Percentiles rank a stretch among this genome's conserved stretches.
Evolutionary conservation across 208 protist genomes (phyloP).

Genomic region (Leishmania guyanensis): DNA sequence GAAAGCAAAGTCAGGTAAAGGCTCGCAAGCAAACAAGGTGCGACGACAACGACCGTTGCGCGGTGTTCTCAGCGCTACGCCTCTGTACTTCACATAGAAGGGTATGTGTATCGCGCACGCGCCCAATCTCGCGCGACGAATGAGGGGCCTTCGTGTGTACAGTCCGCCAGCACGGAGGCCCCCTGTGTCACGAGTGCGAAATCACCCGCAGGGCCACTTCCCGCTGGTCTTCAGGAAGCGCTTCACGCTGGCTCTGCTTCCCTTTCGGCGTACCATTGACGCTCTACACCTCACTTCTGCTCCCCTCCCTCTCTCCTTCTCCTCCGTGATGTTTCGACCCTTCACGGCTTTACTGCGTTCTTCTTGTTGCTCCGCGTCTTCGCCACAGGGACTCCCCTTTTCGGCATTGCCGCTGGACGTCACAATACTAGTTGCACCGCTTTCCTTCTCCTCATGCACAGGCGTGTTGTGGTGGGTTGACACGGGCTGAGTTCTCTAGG

Average conservation of each 20-base stretch:
- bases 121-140: not conserved
- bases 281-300: not conserved
- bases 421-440: not conserved
- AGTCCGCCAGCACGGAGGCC: not conserved
- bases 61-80: not conserved
- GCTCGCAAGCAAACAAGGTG: not conserved
- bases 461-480: not conserved
- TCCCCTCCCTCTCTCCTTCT: not conserved
- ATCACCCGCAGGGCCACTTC: not conserved
- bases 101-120: not conserved
- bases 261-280: not conserved
- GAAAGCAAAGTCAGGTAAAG: not conserved
- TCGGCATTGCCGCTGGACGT: not conserved
- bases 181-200: not conserved
- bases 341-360: not conserved
- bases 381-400: not conserved
- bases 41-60: not conserved
- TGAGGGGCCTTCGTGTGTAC: constrained; percentile 14
- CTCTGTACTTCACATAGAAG: not conserved
- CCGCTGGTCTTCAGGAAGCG: not conserved
- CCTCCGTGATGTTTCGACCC: not conserved
- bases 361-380: not conserved
- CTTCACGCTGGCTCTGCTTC: not conserved
- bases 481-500: not conserved
- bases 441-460: not conserved